A percentile compares a stretch with the other conserved stretches of the same genome.
These are phyloP conservation scores for Isoetes taiwanensis DNA, from an alignment of 75 land plant species.

Conservation along the genomic window DNA sequence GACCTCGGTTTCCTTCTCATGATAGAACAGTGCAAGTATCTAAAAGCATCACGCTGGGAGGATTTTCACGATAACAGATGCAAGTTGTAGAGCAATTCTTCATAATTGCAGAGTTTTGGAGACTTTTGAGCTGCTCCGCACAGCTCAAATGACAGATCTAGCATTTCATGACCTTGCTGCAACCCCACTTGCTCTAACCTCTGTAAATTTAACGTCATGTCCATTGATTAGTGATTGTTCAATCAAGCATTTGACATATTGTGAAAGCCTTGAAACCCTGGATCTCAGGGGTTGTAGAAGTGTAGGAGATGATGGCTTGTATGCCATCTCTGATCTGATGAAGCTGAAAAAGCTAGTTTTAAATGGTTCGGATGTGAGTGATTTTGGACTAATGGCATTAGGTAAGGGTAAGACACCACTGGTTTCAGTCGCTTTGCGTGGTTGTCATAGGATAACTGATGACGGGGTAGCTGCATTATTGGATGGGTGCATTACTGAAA, in stretches of 20 bases:
- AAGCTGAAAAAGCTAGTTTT: conserved; percentile 45
- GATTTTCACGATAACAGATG: conserved; percentile 93
- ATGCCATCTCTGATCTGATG: conserved; percentile 38
- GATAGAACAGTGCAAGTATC: conserved; percentile 52
- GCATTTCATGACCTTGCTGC: conserved; percentile 87
- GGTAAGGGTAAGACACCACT: conserved; percentile 31
- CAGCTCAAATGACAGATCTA: conserved; percentile 65
- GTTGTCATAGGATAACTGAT: conserved; percentile 70
- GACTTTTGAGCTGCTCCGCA: conserved; percentile 62
- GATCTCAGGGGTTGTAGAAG: conserved; percentile 74
- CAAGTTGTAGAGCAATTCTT: conserved; percentile 70
- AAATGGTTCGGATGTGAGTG: conserved; percentile 67
- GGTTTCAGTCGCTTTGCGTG: conserved; percentile 55
- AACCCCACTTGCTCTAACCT: conserved; percentile 53
- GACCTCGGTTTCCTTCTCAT: conserved; percentile 84
- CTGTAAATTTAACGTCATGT: conserved; percentile 69
- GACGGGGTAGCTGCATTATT: conserved; percentile 47
- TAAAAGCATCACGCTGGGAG: conserved; percentile 86
- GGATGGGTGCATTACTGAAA: conserved; percentile 25
- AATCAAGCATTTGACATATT: conserved; percentile 38
- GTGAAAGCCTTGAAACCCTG: conserved; percentile 40
- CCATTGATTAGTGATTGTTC: conserved; percentile 47
- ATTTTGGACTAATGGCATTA: conserved; percentile 45
- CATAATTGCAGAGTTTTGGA: conserved; percentile 59
- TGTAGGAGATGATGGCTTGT: conserved; percentile 68